Evolutionary conservation across 1,284 basidiomycete species (phyloP), one percentile per base, ranked within the genome.

Genomic region (Rhodotorula mucilaginosa): DNA sequence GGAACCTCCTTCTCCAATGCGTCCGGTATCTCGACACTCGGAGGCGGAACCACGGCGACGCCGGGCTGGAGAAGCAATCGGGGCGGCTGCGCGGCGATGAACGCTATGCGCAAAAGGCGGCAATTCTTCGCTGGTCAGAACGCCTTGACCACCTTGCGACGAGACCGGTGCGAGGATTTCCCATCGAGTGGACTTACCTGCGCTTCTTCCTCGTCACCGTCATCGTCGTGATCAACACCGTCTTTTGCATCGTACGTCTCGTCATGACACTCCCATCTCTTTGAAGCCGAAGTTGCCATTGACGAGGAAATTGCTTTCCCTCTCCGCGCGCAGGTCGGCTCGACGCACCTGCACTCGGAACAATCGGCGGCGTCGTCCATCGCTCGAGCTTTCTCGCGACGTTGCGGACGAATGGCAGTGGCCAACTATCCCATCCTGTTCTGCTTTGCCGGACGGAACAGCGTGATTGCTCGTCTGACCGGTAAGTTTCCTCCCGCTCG

Each of bases 371-470:
- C 8, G 7, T 47, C 44, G 46, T 61, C 59, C n/a, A 26, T 61
- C 47, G 59, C 59, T 8, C 59, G 44, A 26, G 44, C 46, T 12
- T 48, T 47, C 46, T 52, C 59, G 15, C 59, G 44, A 15, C 70
- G 73, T 2, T 65, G 62, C 52, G 73, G 73, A n/a, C 65, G 73
- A 2, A 58, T 74, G 39, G 66, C 71, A 1, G 51, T 60, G 15
- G 71, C 71, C 52, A 72, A 72, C 58, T 67, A 65, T 39, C 73
- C 73, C 0, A 48, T 68, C 6, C 58, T 73, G 2, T 74, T 39
- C 63, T 31, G 54, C 13, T 67, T 74, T 8, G 73, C 67, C 0
- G 73, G 73, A 1, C 29, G 73, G 6, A 74, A 74, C 52, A 68
- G 58, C 56, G 58, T 72, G 54, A 52, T 74, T 7, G 26, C 54